Conservation (phyloP, 148 eudicot genomes). For the Rheum nobile region DNA sequence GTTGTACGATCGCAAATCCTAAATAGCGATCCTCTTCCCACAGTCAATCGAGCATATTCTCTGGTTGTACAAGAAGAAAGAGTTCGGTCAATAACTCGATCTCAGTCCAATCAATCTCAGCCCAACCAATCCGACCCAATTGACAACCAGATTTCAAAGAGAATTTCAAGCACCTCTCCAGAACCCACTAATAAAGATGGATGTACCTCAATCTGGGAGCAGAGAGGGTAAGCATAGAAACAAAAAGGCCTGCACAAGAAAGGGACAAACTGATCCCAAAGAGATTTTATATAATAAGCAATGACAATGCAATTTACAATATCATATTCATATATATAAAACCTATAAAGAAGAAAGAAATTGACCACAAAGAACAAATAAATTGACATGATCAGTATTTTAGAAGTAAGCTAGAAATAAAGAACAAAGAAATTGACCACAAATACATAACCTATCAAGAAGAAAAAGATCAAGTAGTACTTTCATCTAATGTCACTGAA, state of each 20-base stretch:
- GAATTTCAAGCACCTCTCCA: slow-evolving; percentile 20
- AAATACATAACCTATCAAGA: background rate
- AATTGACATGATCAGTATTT: background rate
- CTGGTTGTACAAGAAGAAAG: too few relatives aligned
- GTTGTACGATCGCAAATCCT: too few relatives aligned
- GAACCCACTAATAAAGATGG: slow-evolving; percentile 14
- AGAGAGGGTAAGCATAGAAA: slow-evolving; percentile 22
- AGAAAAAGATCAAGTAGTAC: background rate
- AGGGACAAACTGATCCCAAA: slow-evolving; percentile 54
- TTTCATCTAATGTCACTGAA: too few relatives aligned
- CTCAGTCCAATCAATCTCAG: too few relatives aligned
- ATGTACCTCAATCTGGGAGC: slow-evolving; percentile 32
- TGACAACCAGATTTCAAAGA: too few relatives aligned
- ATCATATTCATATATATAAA: slow-evolving; percentile 10
- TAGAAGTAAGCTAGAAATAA: background rate
- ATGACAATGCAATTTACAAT: slow-evolving; percentile 36
- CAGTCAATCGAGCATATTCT: too few relatives aligned
- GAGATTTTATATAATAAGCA: slow-evolving; percentile 35
- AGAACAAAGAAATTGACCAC: background rate
- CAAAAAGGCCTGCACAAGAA: slow-evolving; percentile 15
- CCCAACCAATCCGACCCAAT: too few relatives aligned
- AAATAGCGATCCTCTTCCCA: too few relatives aligned
- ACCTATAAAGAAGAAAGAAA: too few relatives aligned
- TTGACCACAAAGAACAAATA: too few relatives aligned
- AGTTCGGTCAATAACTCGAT: too few relatives aligned